These are phyloP conservation scores for Gaeumannomyces sp. DNA, from an alignment of 2,329 filamentous ascomycete species.

Conservation along the genomic window DNA sequence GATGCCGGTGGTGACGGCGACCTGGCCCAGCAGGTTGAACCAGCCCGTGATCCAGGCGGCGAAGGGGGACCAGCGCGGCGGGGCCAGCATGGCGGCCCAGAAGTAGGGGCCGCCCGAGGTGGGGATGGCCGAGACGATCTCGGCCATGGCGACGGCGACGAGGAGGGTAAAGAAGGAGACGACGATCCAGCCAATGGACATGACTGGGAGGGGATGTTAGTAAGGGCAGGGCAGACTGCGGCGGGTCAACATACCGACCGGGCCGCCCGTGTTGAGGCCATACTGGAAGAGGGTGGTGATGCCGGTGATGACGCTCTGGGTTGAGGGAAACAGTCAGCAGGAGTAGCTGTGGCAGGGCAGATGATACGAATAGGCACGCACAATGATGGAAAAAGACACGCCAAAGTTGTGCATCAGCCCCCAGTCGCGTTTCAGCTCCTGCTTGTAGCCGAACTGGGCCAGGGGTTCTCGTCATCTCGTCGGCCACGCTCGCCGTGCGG, in stretches of 20 bases:
- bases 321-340: not conserved
- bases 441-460: conserved; percentile 53
- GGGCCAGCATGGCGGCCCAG: conserved; percentile 52
- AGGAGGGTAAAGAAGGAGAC: conserved; percentile 49
- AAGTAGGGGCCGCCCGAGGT: conserved; percentile 55
- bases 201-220: conserved; percentile 28
- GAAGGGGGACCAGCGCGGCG: conserved; percentile 32
- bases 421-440: conserved; percentile 53
- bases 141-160: conserved; percentile 50
- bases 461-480: conserved; percentile 40
- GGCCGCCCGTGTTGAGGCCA: conserved; percentile 49
- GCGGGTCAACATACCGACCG: conserved; percentile 24
- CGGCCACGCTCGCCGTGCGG: conserved; percentile 19
- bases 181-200: conserved; percentile 50
- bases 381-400: conserved; percentile 56
- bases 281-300: conserved; percentile 53
- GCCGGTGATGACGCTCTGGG: conserved; percentile 51
- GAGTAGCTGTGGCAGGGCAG: not conserved
- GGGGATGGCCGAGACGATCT: conserved; percentile 53
- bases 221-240: not conserved
- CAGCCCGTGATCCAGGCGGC: conserved; percentile 35
- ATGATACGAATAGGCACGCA: conserved; percentile 24
- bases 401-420: conserved; percentile 54
- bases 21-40: conserved; percentile 36
- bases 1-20: conserved; percentile 36